These are phyloP conservation scores for Paramyrothecium roridum DNA, from an alignment of 2,329 filamentous ascomycete genomes.

Conservation along the genomic window DNA sequence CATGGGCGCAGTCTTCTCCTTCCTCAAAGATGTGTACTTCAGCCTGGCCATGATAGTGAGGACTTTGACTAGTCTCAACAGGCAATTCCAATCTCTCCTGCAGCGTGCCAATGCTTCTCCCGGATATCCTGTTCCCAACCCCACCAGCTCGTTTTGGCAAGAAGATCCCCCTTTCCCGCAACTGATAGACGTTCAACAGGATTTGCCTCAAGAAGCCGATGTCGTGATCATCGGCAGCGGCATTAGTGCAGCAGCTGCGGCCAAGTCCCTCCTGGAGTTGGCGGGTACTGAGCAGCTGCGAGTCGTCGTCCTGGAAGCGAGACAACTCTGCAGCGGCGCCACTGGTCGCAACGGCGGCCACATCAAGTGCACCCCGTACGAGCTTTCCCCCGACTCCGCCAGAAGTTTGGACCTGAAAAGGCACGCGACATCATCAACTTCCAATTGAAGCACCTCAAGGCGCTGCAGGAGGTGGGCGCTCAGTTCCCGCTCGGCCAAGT, in stretches of 20 bases:
- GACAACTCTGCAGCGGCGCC: conserved; percentile 46
- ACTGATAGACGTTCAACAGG: conserved; percentile 28
- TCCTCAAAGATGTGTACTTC: conserved; percentile 14
- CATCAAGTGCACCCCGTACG: conserved; percentile 42
- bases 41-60: conserved; percentile 18
- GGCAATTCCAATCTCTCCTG: conserved; percentile 21
- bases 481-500: conserved; percentile 34
- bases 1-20: conserved; percentile 32
- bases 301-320: conserved; percentile 48
- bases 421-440: conserved; percentile 41
- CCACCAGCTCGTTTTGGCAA: conserved; percentile 45
- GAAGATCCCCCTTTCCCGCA: conserved; percentile 38
- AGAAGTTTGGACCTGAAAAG: conserved; percentile 24
- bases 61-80: conserved; percentile 20
- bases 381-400: conserved; percentile 33
- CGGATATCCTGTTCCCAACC: conserved; percentile 36
- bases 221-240: conserved; percentile 53
- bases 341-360: conserved; percentile 53
- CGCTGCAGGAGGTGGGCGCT: conserved; percentile 34
- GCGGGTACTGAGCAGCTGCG: conserved; percentile 5
- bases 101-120: conserved; percentile 27
- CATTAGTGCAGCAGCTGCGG: conserved; percentile 40
- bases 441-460: conserved; percentile 36
- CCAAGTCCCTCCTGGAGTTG: conserved; percentile 22
- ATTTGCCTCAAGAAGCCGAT: conserved; percentile 37